Evolutionary conservation across 1,139 yeast species (phyloP), one percentile per base, ranked within the genome.

Genomic region (Pichia sp.): DNA sequence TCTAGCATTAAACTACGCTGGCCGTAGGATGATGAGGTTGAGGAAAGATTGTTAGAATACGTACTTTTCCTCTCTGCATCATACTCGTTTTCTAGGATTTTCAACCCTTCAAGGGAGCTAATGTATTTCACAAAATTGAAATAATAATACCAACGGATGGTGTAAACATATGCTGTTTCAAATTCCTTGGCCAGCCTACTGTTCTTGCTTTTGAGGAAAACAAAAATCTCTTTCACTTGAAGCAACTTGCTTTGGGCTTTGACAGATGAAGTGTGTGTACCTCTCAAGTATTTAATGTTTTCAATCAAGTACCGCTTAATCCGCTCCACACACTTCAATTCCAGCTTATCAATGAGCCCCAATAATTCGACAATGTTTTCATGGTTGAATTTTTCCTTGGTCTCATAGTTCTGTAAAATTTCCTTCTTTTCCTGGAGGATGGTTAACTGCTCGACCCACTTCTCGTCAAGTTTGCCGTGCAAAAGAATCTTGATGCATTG

Each of bases 81-180:
- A 15, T 54, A 36, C 6, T 53, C 55, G 23, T 45, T 49, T 13
- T 53, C 77, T 5, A 75, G 53, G 8, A 66, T 40, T 26, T 70
- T 80, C 56, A 87, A 70, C 59, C 83, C 82, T 58, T 89, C 88
- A 56, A 93, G 72, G 1, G 96, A 85, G 61, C 86, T 81, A 52
- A 86, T 72, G 69, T 92, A 93, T 62, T 93, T 83, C 29, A 86
- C 84, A 67, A 93, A 92, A 61, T 87, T 80, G 53, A 87, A 79
- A 57, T 78, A 77, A 67, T 93, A 93, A 72, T 93, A 93, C 99
- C 99, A 93, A 64, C 80, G 77, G 90, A 92, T 90, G 1, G 98
- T 92, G 65, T 82, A 85, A 11, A 85, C 73, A 67, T 93, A 93
- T 0, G 97, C 98, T 62, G 80, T 78, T 57, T 83, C 79, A 47